Percentiles rank a stretch among this genome's conserved stretches.
These are phyloP conservation scores for Calonectria montana DNA, from an alignment of 2,329 filamentous ascomycete genomes.

Conservation along the genomic window DNA sequence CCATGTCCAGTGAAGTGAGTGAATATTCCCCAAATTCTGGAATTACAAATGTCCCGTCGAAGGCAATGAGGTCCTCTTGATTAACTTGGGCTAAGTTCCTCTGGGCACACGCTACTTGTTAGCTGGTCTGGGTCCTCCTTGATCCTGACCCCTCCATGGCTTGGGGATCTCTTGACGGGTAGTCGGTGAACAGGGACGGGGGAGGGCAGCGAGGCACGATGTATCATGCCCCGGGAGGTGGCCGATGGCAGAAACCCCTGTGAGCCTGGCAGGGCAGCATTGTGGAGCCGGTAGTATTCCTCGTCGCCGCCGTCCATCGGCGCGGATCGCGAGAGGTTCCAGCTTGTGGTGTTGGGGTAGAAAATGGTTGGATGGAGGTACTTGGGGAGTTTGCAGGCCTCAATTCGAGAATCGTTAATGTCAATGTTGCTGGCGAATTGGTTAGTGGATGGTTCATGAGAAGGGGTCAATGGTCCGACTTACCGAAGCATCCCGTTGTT, in stretches of 20 bases:
- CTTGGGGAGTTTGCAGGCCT: conserved; percentile 13
- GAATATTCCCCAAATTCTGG: background rate
- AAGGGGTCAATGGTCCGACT: background rate
- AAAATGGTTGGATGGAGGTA: conserved; percentile 13
- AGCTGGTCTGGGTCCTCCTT: background rate
- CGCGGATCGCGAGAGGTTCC: conserved; percentile 23
- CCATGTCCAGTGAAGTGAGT: background rate
- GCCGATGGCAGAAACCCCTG: background rate
- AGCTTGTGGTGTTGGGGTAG: conserved; percentile 22
- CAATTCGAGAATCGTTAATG: background rate
- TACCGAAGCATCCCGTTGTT: conserved; percentile 3
- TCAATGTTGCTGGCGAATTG: background rate
- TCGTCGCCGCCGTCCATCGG: conserved; percentile 7
- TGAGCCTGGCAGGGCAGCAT: conserved; percentile 16
- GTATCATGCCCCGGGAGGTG: background rate
- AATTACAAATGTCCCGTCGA: background rate
- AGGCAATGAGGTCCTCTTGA: no score
- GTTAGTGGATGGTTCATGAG: background rate
- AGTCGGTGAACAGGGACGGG: conserved; percentile 13
- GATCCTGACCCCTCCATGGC: background rate
- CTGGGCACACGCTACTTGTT: background rate
- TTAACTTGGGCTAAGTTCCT: background rate
- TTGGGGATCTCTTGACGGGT: background rate
- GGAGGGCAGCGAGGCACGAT: conserved; percentile 24
- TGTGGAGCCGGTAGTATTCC: conserved; percentile 17